Base-by-base conservation (phyloP, 306 rosid genomes). In the Rosa lucieae region DNA sequence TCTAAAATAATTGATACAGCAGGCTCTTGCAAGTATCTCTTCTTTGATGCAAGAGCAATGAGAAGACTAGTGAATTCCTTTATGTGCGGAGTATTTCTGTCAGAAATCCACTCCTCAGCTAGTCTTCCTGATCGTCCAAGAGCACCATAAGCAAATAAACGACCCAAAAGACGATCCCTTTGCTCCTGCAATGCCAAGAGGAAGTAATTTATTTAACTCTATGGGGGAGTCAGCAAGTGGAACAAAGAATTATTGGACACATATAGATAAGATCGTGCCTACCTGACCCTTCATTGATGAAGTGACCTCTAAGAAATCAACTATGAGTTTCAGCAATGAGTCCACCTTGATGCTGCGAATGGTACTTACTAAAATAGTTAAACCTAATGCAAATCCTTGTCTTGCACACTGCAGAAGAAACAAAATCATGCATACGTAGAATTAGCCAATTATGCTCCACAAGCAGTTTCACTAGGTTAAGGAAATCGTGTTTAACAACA, bases 271-370 rank as follows among this genome's bases (percentile, higher is more conserved):
- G 59, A 26, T 67, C 77, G 18, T 40, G 40, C 78, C 80, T 79
- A 93, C 98, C 98, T 95, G 98, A 75, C 99, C 98, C 90, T 91
- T 95, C 97, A 90, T 95, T 32, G 99, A 95, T 46, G 98, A 91
- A 79, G 94, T 80, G 75, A 93, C 92, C 87, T 95, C 99, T 76
- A 93, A 84, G 74, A 89, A 84, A 81, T 91, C 92, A 68, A 82
- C 87, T 55, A 91, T 84, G 11, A 93, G 97, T 87, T 93, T 93
- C 67, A 95, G 87, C 83, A 93, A 76, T 2, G 99, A 90, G 65
- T 91, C 97, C 71, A 95, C 82, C 81, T 81, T 88, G 81, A 92
- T 58, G 77, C 71, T 83, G 73, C 76, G 75, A 51, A 89, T 79
- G 61, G 86, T 80, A 29, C 89, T 85, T 15, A 67, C 65, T 82